Conservation (phyloP, 176 grass and related monocot genomes). For the Eleusine indica region DNA sequence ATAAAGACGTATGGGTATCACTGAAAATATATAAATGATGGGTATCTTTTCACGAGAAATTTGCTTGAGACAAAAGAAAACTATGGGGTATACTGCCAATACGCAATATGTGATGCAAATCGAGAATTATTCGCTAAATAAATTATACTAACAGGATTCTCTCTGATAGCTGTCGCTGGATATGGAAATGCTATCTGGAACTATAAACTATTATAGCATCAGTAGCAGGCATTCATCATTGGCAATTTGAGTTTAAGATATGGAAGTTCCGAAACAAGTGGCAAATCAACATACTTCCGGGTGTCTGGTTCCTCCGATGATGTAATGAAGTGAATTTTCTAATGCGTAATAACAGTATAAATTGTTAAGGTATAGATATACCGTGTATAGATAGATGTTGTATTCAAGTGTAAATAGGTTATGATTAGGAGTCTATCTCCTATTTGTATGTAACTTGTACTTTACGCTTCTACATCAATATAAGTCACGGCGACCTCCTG, state of each 20-base stretch:
- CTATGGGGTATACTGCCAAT: not conserved
- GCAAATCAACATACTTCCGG: not conserved
- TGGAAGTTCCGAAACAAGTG: not conserved
- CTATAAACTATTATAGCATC: not conserved
- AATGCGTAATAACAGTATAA: not conserved
- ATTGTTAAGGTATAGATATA: too few relatives aligned
- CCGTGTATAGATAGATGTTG: too few relatives aligned
- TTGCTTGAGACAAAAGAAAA: not conserved
- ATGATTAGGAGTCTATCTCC: too few relatives aligned
- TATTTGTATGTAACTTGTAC: too few relatives aligned
- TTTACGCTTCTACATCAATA: too few relatives aligned
- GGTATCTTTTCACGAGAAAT: not conserved
- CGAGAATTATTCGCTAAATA: not conserved
- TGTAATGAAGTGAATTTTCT: not conserved
- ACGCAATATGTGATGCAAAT: not conserved
- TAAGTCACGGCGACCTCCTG: too few relatives aligned
- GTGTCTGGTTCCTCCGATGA: not conserved
- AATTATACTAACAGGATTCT: not conserved
- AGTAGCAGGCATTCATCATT: not conserved
- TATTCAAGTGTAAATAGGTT: too few relatives aligned
- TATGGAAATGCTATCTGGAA: not conserved
- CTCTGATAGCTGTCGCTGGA: not conserved
- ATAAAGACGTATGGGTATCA: not conserved
- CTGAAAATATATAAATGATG: not conserved
- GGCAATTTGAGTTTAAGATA: not conserved